phyloP scores from a whole-genome alignment of 2,329 filamentous ascomycete species.

The Blastomyces percursus region DNA sequence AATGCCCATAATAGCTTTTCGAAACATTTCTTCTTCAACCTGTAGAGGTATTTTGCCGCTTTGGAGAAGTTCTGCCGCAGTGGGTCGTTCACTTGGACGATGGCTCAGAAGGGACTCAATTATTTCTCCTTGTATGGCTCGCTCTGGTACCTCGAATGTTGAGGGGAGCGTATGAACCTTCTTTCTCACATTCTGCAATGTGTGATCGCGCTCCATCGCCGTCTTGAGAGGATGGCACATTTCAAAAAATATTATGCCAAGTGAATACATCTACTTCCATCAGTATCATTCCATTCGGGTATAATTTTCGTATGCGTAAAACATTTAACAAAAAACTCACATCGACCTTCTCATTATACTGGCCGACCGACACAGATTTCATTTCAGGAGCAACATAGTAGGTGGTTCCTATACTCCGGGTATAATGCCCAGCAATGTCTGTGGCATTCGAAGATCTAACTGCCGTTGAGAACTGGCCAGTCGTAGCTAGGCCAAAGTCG shows the following conservation, averaged over 20 bases:
- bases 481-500: constrained; percentile 90
- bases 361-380: constrained; percentile 59
- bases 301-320: neutral
- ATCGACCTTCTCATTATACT: constrained; percentile 89
- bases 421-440: constrained; percentile 32
- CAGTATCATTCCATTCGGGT: constrained; percentile 5
- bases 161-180: constrained; percentile 57
- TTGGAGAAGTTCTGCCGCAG: constrained; percentile 68
- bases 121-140: constrained; percentile 59
- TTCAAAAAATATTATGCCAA: constrained; percentile 96
- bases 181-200: constrained; percentile 59
- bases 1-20: constrained; percentile 68
- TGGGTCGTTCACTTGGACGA: constrained; percentile 70
- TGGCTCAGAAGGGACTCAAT: constrained; percentile 72
- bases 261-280: constrained; percentile 66
- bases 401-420: constrained; percentile 59
- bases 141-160: constrained; percentile 61
- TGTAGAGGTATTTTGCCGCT: constrained; percentile 81
- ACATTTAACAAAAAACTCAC: constrained; percentile 36
- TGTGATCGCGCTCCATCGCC: constrained; percentile 51
- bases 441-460: constrained; percentile 27
- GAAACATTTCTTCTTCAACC: constrained; percentile 84
- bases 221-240: constrained; percentile 65
- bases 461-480: constrained; percentile 50
- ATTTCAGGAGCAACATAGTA: constrained; percentile 93